phyloP scores from a whole-genome alignment of 805 yeast genomes.

The Pichia eremophila region DNA sequence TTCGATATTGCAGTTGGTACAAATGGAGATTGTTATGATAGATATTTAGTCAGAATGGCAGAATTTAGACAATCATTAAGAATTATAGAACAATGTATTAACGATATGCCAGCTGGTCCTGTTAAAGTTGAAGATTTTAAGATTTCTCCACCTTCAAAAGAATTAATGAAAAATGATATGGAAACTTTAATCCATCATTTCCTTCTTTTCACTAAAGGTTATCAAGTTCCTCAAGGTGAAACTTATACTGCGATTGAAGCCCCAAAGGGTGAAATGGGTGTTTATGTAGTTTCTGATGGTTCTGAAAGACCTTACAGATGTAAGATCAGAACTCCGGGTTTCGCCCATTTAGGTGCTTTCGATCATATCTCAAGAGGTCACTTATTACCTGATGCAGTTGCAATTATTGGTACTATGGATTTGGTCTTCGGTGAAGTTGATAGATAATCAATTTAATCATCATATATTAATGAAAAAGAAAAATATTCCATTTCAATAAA shows the following conservation, averaged over 20 bases:
- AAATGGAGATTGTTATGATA: slow-evolving; percentile 87
- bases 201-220: slow-evolving; percentile 80
- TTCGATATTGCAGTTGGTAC: slow-evolving; percentile 81
- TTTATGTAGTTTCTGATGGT: slow-evolving; percentile 81
- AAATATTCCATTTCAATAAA: no score
- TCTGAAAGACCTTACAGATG: slow-evolving; percentile 86
- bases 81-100: slow-evolving; percentile 82
- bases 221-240: slow-evolving; percentile 83
- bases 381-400: slow-evolving; percentile 85
- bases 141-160: slow-evolving; percentile 73
- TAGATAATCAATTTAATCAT: slow-evolving; percentile 37
- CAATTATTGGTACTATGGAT: slow-evolving; percentile 92
- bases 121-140: slow-evolving; percentile 86
- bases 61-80: slow-evolving; percentile 87
- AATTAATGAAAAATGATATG: slow-evolving; percentile 84
- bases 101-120: slow-evolving; percentile 88
- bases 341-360: slow-evolving; percentile 82
- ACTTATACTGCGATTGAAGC: slow-evolving; percentile 89
- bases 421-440: slow-evolving; percentile 92
- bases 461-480: no score
- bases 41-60: slow-evolving; percentile 81
- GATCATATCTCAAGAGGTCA: slow-evolving; percentile 83
- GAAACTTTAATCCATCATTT: slow-evolving; percentile 87
- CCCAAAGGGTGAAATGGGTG: slow-evolving; percentile 94
- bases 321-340: slow-evolving; percentile 91